These are phyloP conservation scores for Boletus sp. DNA, from an alignment of 768 basidiomycete species.

Conservation along the genomic window DNA sequence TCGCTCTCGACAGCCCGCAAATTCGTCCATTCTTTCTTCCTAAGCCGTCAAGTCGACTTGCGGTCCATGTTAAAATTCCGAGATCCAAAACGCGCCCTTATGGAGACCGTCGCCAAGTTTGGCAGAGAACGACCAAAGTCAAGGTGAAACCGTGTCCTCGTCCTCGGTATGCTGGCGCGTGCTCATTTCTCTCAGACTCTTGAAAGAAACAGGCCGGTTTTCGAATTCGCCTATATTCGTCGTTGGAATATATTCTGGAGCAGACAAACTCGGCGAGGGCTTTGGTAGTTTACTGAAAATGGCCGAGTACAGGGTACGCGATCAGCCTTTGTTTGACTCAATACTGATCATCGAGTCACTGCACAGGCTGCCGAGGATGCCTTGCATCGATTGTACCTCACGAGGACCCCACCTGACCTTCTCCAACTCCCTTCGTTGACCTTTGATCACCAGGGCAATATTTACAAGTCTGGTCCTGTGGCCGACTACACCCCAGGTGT, in stretches of 20 bases:
- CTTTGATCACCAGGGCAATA: constrained; percentile 58
- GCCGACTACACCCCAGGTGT: constrained; percentile 51
- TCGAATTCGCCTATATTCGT: constrained; percentile 91
- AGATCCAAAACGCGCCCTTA: constrained; percentile 76
- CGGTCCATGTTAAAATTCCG: constrained; percentile 75
- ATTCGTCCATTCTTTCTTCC: constrained; percentile 88
- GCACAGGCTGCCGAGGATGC: constrained; percentile 82
- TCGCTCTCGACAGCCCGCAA: constrained; percentile 83
- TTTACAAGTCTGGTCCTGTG: constrained; percentile 49
- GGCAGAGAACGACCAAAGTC: constrained; percentile 65
- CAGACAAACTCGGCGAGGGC: constrained; percentile 88
- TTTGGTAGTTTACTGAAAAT: constrained; percentile 91
- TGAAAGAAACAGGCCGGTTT: constrained; percentile 91
- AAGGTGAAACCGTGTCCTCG: constrained; percentile 42
- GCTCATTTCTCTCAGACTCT: constrained; percentile 48
- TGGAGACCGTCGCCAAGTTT: constrained; percentile 70
- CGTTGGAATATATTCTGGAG: constrained; percentile 89
- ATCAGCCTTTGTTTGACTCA: neutral
- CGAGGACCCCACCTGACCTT: constrained; percentile 65
- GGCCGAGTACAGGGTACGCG: constrained; percentile 85
- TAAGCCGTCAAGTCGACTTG: constrained; percentile 82
- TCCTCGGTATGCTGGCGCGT: neutral
- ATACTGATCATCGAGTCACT: neutral
- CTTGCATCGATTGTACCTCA: constrained; percentile 79
- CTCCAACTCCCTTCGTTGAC: constrained; percentile 73